Conservation (phyloP, 805 yeast species). For the Yamadazyma tumulicola region DNA sequence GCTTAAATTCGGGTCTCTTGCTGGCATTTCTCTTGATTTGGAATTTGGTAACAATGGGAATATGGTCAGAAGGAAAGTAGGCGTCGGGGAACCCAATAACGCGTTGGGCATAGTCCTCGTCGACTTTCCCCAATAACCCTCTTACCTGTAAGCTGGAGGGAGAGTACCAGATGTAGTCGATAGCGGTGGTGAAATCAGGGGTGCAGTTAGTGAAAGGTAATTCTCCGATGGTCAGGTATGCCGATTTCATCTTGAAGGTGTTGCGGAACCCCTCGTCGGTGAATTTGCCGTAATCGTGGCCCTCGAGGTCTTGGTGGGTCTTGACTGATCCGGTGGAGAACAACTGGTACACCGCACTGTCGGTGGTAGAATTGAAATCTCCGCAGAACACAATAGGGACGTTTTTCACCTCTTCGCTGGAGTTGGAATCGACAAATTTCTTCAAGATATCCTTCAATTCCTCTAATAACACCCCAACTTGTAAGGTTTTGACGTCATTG, state of each 20-base stretch:
- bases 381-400: conserved; percentile 87
- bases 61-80: conserved; percentile 91
- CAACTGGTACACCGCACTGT: conserved; percentile 90
- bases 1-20: conserved; percentile 42
- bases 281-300: conserved; percentile 86
- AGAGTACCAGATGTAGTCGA: conserved; percentile 95
- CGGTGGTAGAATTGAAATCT: conserved; percentile 85
- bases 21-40: conserved; percentile 53
- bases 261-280: conserved; percentile 88
- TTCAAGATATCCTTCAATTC: conserved; percentile 70
- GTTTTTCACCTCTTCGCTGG: conserved; percentile 51
- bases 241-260: conserved; percentile 74
- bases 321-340: conserved; percentile 78
- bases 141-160: conserved; percentile 75
- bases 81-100: conserved; percentile 92
- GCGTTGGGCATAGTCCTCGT: conserved; percentile 67
- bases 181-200: conserved; percentile 87
- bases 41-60: conserved; percentile 79
- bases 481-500: conserved; percentile 94
- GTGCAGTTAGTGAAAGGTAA: conserved; percentile 92
- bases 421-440: conserved; percentile 42
- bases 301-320: conserved; percentile 75
- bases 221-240: conserved; percentile 82
- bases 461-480: conserved; percentile 86
- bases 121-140: conserved; percentile 83